Percentiles rank a stretch among this genome's conserved stretches.
Evolutionary conservation across 352 stramenopile species (phyloP).

Genomic region (Plasmopara halstedii): DNA sequence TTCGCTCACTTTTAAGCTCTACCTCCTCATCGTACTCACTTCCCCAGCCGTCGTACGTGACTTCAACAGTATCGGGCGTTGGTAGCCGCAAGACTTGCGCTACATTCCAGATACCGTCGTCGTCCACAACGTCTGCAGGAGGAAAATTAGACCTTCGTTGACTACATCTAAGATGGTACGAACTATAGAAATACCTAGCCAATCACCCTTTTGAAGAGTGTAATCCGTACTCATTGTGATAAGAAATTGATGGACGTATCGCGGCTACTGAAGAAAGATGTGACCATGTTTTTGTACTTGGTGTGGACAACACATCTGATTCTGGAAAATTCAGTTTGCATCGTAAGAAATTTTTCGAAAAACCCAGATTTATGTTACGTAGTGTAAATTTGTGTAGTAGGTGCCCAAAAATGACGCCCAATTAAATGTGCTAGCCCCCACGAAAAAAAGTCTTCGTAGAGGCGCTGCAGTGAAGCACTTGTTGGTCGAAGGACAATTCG

Average conservation of each 20-base stretch:
- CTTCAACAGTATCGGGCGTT: slow-evolving; percentile 9
- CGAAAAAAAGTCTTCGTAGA: too few relatives aligned
- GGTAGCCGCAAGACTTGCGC: slow-evolving; percentile 31
- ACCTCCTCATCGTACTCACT: slow-evolving; percentile 52
- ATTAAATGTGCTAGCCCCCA: too few relatives aligned
- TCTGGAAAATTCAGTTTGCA: too few relatives aligned
- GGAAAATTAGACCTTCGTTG: neutral
- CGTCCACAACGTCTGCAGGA: slow-evolving; percentile 42
- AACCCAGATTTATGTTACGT: too few relatives aligned
- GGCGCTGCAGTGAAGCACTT: too few relatives aligned
- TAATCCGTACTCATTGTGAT: neutral
- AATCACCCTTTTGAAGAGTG: slow-evolving; percentile 20
- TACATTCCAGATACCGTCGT: slow-evolving; percentile 58
- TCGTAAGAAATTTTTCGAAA: too few relatives aligned
- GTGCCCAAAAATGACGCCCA: too few relatives aligned
- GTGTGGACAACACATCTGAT: too few relatives aligned
- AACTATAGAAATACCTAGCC: slow-evolving; percentile 25
- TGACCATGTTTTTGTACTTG: too few relatives aligned
- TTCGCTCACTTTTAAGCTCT: slow-evolving; percentile 31
- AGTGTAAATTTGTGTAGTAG: too few relatives aligned
- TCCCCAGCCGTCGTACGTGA: slow-evolving; percentile 64
- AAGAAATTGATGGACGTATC: neutral
- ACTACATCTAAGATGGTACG: slow-evolving; percentile 1
- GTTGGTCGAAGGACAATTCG: too few relatives aligned
- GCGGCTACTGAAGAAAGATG: neutral